These are phyloP conservation scores for Cladosporium halotolerans DNA, from an alignment of 2,329 filamentous ascomycete species.

Conservation along the genomic window DNA sequence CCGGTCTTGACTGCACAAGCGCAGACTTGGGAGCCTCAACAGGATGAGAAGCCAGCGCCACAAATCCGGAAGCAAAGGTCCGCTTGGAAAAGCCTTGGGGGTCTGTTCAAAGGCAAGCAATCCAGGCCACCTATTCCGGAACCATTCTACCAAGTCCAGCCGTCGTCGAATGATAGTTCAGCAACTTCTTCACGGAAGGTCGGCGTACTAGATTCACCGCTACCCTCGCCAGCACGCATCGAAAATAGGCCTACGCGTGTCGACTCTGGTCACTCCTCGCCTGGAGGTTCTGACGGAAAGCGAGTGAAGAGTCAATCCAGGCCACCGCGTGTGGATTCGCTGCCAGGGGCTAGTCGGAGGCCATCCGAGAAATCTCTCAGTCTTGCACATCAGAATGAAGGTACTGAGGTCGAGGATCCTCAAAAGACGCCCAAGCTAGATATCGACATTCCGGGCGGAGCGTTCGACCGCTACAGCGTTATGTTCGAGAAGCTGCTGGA, in stretches of 20 bases:
- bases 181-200: not conserved
- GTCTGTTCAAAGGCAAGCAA: constrained; percentile 21
- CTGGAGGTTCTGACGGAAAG: not conserved
- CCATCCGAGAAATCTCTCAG: not conserved
- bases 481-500: constrained; percentile 80
- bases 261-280: not conserved
- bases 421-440: constrained; percentile 46
- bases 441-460: constrained; percentile 71
- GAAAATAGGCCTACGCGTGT: not conserved
- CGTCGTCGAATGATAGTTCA: constrained; percentile 1
- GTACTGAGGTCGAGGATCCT: not conserved
- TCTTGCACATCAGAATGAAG: not conserved
- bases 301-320: not conserved
- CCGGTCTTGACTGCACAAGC: not conserved
- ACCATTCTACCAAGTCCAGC: constrained; percentile 14
- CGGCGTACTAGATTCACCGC: constrained; percentile 8
- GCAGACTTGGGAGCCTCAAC: constrained; percentile 6
- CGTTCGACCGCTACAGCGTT: constrained; percentile 83
- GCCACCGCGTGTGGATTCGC: not conserved
- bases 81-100: constrained; percentile 24
- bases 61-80: constrained; percentile 22
- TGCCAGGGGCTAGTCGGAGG: not conserved
- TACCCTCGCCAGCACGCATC: constrained; percentile 4
- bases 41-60: constrained; percentile 1
- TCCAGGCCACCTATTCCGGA: constrained; percentile 13